Base-by-base conservation (phyloP, 306 rosid genomes). In the Hippophae tibetana region DNA sequence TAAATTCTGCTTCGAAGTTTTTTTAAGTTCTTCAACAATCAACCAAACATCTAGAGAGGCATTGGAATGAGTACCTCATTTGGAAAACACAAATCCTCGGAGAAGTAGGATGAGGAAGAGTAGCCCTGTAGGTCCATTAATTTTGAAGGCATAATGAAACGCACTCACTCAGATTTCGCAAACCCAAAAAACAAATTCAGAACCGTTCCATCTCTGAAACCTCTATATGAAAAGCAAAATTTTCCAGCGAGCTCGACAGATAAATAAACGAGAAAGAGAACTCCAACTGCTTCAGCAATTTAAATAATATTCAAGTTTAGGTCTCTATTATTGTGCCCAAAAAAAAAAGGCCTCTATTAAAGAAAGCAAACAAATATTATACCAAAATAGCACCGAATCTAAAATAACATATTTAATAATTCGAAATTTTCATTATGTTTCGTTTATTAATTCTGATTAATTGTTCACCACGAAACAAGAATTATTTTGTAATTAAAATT, bases 121-220 rank as follows among this genome's bases (percentile, higher is more conserved):
- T 83, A 79, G 58, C 72, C 74, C 63, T 73, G 69, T 40, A 58
- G 18, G 73, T 79, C 81, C 68, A 69, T 62, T 42, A 58, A 64
- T 56, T 76, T 78, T 46, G 74, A 79, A 13, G 81, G 84, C 81
- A 79, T 69, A 55, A 62, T 66, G 57, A 73, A 68, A 74, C 3
- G 38, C 38, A 31, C 38, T 31, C 38, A 31, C 74, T 54, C 56
- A n/a, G 43, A 47, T 57, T 66, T 53, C 71, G 62, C 25, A 55
- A 69, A 75, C 57, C 64, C 61, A 52, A 63, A 18, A 52, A 23
- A 42, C 18, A 42, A 43, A 27, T 31, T 31, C 38, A 31, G 38
- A 31, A 31, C 38, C 5, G 6, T 70, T 61, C 53, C 73, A 72
- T 69, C 40, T 67, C 60, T 64, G 9, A 50, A 31, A 54, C 50